Conservation (phyloP, 1,284 basidiomycete genomes). For the Sparassis latifolia region DNA sequence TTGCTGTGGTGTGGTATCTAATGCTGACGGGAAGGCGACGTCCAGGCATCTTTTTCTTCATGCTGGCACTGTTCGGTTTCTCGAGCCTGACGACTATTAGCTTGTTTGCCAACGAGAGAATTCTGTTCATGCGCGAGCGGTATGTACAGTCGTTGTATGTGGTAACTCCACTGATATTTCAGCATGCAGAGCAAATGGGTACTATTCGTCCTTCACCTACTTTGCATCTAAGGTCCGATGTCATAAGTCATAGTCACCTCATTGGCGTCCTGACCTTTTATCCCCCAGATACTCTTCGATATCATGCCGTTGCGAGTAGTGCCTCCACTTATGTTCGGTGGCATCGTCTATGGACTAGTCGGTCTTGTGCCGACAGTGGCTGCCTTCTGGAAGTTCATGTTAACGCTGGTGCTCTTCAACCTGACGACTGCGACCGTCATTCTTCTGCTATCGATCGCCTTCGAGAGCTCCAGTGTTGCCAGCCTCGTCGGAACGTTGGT, state of each 20-base stretch:
- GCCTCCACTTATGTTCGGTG: conserved; percentile 90
- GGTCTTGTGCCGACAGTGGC: conserved; percentile 87
- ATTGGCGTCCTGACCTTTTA: neutral
- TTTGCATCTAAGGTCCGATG: conserved; percentile 79
- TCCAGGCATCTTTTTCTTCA: conserved; percentile 92
- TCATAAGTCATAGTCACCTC: neutral
- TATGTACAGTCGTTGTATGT: conserved; percentile 26
- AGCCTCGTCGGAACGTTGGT: conserved; percentile 90
- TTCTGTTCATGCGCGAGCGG: conserved; percentile 95
- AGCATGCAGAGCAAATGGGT: conserved; percentile 73
- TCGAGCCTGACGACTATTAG: conserved; percentile 90
- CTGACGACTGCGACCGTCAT: conserved; percentile 89
- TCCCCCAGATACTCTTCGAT: conserved; percentile 79
- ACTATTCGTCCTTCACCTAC: conserved; percentile 94
- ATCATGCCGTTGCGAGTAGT: conserved; percentile 91
- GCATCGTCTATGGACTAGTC: conserved; percentile 90
- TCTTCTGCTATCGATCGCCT: conserved; percentile 83
- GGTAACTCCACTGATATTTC: conserved; percentile 1
- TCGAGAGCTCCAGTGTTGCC: conserved; percentile 81
- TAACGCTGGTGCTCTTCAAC: conserved; percentile 93
- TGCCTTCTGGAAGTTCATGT: conserved; percentile 96
- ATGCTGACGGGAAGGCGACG: neutral
- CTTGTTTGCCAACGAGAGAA: conserved; percentile 89
- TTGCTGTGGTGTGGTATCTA: conserved; percentile 1
- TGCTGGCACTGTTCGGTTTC: conserved; percentile 92